phyloP scores from a whole-genome alignment of 2,329 filamentous ascomycete species.

The Colletotrichum karsti region DNA sequence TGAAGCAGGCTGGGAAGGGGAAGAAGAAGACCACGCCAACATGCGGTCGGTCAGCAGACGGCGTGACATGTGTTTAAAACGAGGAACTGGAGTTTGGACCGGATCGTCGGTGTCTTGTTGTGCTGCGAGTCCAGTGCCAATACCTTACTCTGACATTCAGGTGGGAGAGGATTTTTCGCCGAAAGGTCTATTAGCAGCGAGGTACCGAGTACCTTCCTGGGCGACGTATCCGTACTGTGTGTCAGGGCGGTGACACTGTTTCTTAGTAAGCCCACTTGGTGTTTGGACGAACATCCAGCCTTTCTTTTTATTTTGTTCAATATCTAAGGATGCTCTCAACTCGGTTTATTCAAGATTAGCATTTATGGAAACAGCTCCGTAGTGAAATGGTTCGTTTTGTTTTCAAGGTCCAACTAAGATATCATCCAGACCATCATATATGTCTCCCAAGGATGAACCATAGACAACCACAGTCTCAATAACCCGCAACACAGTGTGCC shows the following conservation, averaged over 20 bases:
- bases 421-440: neutral
- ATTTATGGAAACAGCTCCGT: too few species aligned
- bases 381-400: too few species aligned
- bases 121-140: constrained; percentile 26
- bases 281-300: neutral
- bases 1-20: constrained; percentile 38
- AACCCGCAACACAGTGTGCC: constrained; percentile 12
- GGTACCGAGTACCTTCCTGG: constrained; percentile 24
- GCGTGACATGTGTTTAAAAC: constrained; percentile 26
- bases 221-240: neutral
- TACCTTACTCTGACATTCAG: neutral
- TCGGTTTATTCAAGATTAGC: too few species aligned
- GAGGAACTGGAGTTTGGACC: constrained; percentile 26
- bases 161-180: constrained; percentile 28
- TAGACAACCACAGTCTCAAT: neutral
- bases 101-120: constrained; percentile 31
- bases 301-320: neutral
- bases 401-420: too few species aligned
- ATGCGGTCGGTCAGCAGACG: constrained; percentile 30
- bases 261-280: neutral
- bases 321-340: neutral
- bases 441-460: neutral
- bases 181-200: neutral
- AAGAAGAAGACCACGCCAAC: constrained; percentile 27
- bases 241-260: neutral